Evolutionary conservation across 2,329 filamentous ascomycete species (phyloP).

Genomic region (Aspergillus sojae): DNA sequence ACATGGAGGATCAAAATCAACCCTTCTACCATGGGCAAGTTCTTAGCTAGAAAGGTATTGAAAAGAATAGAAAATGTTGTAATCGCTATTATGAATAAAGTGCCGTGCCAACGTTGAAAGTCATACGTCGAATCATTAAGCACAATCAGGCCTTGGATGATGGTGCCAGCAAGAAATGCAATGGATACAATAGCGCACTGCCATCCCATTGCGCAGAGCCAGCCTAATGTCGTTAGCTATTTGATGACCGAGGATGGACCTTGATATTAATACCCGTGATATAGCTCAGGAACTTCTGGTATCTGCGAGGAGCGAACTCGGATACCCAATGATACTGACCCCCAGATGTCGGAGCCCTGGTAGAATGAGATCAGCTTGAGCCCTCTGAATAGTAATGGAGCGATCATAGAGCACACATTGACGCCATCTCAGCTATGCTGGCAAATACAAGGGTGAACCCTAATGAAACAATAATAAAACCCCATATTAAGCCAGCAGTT

Average conservation of each 20-base stretch:
- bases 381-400: not conserved
- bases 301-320: constrained; percentile 46
- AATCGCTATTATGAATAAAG: constrained; percentile 47
- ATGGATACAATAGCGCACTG: constrained; percentile 49
- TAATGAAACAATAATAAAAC: constrained; percentile 34
- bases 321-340: constrained; percentile 47
- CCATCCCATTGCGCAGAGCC: constrained; percentile 50
- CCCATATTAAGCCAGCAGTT: constrained; percentile 42
- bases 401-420: constrained; percentile 37
- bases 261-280: constrained; percentile 36
- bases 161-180: constrained; percentile 47
- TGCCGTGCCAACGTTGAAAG: constrained; percentile 48
- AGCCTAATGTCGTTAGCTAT: constrained; percentile 30
- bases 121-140: constrained; percentile 47
- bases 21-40: constrained; percentile 43
- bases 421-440: constrained; percentile 47
- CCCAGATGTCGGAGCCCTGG: constrained; percentile 45
- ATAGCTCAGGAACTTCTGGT: constrained; percentile 50
- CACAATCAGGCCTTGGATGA: constrained; percentile 50
- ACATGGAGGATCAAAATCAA: constrained; percentile 47
- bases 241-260: not conserved
- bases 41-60: constrained; percentile 45
- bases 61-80: constrained; percentile 43
- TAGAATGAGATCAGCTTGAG: not conserved
- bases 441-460: constrained; percentile 41